Conservation (phyloP, 345 rosid species). For the Euclidium syriacum region DNA sequence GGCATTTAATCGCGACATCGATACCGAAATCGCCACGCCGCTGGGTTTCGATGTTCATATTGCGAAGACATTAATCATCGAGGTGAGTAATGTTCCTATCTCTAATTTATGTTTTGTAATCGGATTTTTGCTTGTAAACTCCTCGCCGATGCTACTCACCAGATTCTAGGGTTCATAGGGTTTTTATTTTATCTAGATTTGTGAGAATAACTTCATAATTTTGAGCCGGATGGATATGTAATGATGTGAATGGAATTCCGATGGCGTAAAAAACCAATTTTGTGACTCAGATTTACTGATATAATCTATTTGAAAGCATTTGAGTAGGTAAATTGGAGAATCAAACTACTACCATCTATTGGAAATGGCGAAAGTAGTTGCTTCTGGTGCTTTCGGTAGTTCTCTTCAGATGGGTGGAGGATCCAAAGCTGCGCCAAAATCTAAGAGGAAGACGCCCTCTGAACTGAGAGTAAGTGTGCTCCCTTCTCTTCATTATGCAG, state of each 20-base stretch:
- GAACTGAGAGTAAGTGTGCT: conserved; percentile 62
- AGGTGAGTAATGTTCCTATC: conserved; percentile 6
- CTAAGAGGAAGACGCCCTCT: conserved; percentile 77
- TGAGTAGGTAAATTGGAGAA: conserved; percentile 15
- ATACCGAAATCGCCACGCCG: not conserved
- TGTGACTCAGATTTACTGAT: not conserved
- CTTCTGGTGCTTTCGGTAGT: conserved; percentile 41
- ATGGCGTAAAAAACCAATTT: not conserved
- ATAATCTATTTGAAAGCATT: not conserved
- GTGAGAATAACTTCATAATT: not conserved
- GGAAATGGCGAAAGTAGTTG: conserved; percentile 65
- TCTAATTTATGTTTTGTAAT: not conserved
- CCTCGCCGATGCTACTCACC: not conserved
- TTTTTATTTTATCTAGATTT: not conserved
- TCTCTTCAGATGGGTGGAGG: conserved; percentile 47
- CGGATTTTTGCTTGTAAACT: not conserved
- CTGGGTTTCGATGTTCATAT: conserved; percentile 5
- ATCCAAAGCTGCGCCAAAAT: conserved; percentile 33
- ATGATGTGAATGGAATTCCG: not conserved
- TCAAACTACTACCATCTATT: not conserved
- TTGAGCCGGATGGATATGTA: not conserved
- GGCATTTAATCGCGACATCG: conserved; percentile 8
- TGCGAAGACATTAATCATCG: conserved; percentile 10
- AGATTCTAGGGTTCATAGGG: conserved; percentile 3
- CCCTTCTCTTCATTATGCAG: not conserved